A percentile compares a stretch with the other conserved stretches of the same genome.
Evolutionary conservation across 768 basidiomycete species (phyloP).

Genomic region (Mycena metata): DNA sequence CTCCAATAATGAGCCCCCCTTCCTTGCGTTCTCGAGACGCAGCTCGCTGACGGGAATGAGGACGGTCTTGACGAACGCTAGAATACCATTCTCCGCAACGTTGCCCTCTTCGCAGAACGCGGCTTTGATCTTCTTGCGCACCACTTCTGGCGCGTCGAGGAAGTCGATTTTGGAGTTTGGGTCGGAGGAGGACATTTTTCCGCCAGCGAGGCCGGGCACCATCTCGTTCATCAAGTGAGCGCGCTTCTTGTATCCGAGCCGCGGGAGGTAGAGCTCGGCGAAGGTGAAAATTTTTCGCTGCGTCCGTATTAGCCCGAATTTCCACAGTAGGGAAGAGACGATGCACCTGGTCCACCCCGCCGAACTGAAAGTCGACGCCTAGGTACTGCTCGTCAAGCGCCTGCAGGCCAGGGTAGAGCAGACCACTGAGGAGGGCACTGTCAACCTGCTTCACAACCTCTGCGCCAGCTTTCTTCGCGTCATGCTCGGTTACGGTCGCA

Average conservation of each 20-base stretch:
- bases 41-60: constrained; percentile 88
- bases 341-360: constrained; percentile 93
- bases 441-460: constrained; percentile 99
- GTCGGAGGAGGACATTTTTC: constrained; percentile 99
- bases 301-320: neutral
- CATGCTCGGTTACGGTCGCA: constrained; percentile 94
- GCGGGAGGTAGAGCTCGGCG: constrained; percentile 95
- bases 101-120: constrained; percentile 98
- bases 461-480: constrained; percentile 98
- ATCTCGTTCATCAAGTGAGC: constrained; percentile 98
- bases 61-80: constrained; percentile 89
- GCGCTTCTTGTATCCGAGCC: constrained; percentile 92
- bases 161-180: constrained; percentile 99
- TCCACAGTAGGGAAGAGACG: neutral
- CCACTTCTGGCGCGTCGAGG: constrained; percentile 85
- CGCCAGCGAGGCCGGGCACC: constrained; percentile 94
- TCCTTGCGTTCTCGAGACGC: constrained; percentile 66
- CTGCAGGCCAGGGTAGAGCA: constrained; percentile 96
- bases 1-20: constrained; percentile 65
- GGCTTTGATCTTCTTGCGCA: constrained; percentile 90
- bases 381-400: constrained; percentile 98
- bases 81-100: constrained; percentile 87
- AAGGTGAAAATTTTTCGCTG: constrained; percentile 82
- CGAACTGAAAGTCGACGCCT: constrained; percentile 96
- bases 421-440: constrained; percentile 88